Conservation (phyloP, 495 filamentous ascomycete species). For the Neurospora sp. region DNA sequence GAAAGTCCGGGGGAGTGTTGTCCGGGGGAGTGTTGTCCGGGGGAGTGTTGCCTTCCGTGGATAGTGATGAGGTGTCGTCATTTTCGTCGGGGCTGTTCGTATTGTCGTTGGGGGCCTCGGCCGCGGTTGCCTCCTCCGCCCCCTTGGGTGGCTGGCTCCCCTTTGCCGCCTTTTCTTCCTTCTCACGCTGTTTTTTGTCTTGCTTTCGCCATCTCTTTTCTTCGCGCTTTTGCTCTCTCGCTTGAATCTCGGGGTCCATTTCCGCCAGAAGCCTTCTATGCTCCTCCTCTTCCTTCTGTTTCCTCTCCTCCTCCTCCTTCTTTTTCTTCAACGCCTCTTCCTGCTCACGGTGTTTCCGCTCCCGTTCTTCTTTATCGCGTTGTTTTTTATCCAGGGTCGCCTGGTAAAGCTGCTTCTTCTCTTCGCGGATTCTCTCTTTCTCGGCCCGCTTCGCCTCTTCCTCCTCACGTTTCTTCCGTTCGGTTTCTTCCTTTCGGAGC, state of each 20-base stretch:
- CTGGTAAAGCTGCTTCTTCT: neutral
- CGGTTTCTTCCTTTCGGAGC: neutral
- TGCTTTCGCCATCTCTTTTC: neutral
- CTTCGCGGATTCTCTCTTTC: neutral
- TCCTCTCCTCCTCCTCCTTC: neutral
- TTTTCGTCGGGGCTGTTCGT: neutral
- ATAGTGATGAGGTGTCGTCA: neutral
- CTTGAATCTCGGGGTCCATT: neutral
- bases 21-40: neutral
- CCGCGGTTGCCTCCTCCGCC: too few species aligned
- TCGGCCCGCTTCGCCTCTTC: neutral
- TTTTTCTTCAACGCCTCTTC: neutral
- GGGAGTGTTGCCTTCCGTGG: neutral
- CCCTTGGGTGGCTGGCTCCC: too few species aligned
- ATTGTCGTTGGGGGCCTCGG: neutral
- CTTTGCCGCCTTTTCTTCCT: neutral
- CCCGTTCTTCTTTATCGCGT: neutral
- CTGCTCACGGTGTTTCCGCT: neutral
- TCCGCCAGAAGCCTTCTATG: neutral
- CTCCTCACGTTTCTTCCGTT: neutral
- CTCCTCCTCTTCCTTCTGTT: neutral
- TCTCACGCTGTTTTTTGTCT: neutral
- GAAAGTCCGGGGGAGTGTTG: neutral
- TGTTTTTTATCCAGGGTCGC: neutral
- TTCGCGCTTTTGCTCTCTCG: neutral